phyloP scores from a whole-genome alignment of 2,329 filamentous ascomycete genomes.

The Thelonectria discophora region DNA sequence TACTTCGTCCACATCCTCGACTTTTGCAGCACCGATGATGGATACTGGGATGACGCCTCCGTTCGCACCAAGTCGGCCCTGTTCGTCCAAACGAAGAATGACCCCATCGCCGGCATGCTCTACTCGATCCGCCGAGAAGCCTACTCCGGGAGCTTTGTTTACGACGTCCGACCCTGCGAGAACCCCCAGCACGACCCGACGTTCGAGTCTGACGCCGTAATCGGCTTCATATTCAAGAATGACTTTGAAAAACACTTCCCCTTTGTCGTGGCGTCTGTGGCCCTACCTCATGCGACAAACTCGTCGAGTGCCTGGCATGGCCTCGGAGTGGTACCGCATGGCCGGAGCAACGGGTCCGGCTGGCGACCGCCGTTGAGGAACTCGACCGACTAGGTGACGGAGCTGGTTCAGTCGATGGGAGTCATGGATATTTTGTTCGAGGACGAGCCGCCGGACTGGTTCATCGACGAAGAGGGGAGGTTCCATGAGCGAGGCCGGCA shows the following conservation, averaged over 20 bases:
- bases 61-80: constrained; percentile 26
- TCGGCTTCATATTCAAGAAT: constrained; percentile 33
- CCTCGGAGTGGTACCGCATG: neutral
- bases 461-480: constrained; percentile 34
- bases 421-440: constrained; percentile 29
- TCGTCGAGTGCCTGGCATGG: neutral
- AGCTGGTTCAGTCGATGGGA: constrained; percentile 29
- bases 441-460: constrained; percentile 34
- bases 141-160: constrained; percentile 16
- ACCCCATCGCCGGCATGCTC: constrained; percentile 22
- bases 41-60: neutral
- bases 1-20: constrained; percentile 30
- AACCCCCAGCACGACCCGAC: constrained; percentile 17
- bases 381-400: constrained; percentile 35
- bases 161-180: constrained; percentile 9
- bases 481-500: constrained; percentile 33
- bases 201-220: constrained; percentile 24
- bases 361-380: constrained; percentile 4
- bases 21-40: constrained; percentile 12
- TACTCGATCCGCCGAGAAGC: constrained; percentile 19
- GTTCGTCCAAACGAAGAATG: constrained; percentile 26
- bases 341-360: neutral
- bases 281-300: neutral
- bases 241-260: constrained; percentile 28
- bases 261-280: constrained; percentile 7